Base-by-base conservation (phyloP, 2,329 filamentous ascomycete genomes). In the Calycina marina region DNA sequence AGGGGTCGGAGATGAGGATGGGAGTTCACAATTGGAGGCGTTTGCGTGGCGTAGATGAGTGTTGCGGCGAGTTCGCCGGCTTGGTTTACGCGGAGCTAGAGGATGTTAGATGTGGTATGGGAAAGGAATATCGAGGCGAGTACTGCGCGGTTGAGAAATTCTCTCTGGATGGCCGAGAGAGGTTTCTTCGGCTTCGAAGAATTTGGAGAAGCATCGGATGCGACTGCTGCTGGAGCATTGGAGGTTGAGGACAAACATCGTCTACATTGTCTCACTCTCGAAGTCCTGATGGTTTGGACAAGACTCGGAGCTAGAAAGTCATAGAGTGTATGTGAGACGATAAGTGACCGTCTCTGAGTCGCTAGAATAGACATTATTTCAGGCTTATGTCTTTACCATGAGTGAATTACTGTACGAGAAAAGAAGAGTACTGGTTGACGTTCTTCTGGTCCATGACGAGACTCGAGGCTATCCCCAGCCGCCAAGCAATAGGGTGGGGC, bases 1-100 rank as follows among this genome's bases (percentile, higher is more conserved):
- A 96, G 61, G 0, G 84, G 79, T 5, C 83, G 77, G 12, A 98
- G 74, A 52, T 93, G 81, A 1, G 90, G 88, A 54, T 94, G 77
- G 4, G 77, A 71, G 43, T 72, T 69, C 35, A 84, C 65, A 32
- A 96, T 61, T n/a, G 77, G 71, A 1, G 86, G 84, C 1, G 75
- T 88, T 56, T 98, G 90, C 2, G 83, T 77, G 1, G 73, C 75
- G 62, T 96, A 98, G 56, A 98, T 98, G 35, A 93, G 72, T 15
- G 83, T 88, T 17, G 90, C 90, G 34, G 90, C 90, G n/a, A 98
- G 72, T 59, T 98, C 90, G 52, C 90, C 90, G 14, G 90, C 85
- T 60, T 98, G 90, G 57, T 98, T 96, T 36, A 98, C 90, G 40
- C 90, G 84, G 17, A 96, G 74, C 72, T 78, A 46, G 18, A 18